These are phyloP conservation scores for Cochlearia excelsa DNA, from an alignment of 345 rosid species.

Conservation along the genomic window DNA sequence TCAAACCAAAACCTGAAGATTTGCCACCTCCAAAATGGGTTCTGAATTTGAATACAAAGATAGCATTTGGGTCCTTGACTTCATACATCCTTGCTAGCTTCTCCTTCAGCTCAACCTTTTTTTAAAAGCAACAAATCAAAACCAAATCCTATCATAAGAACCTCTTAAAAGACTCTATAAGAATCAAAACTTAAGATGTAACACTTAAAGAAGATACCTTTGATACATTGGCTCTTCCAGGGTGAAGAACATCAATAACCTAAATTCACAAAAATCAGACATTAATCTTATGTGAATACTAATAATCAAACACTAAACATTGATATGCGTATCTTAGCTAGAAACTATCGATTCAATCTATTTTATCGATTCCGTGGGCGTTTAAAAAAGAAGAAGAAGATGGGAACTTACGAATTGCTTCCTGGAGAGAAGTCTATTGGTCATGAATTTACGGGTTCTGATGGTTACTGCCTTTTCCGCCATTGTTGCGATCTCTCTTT, in stretches of 20 bases:
- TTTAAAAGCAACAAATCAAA: background rate
- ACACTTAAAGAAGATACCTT: constrained; percentile 49
- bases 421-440: constrained; percentile 97
- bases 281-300: background rate
- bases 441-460: constrained; percentile 91
- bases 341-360: background rate
- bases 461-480: constrained; percentile 93
- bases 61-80: no score
- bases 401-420: constrained; percentile 78
- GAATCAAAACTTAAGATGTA: background rate
- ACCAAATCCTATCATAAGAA: background rate
- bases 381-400: background rate
- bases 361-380: no score
- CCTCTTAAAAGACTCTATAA: background rate
- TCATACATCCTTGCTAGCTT: no score
- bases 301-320: background rate
- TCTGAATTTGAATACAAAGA: no score
- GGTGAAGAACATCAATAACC: constrained; percentile 96
- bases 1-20: no score
- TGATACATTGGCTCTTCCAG: constrained; percentile 88
- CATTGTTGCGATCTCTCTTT: constrained; percentile 38
- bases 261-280: constrained; percentile 27
- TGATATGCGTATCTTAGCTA: background rate
- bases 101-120: no score
- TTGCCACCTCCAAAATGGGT: no score